A percentile compares a stretch with the other conserved stretches of the same genome.
Evolutionary conservation across 2,329 filamentous ascomycete genomes (phyloP).

Genomic region (Coniochaeta sp.): DNA sequence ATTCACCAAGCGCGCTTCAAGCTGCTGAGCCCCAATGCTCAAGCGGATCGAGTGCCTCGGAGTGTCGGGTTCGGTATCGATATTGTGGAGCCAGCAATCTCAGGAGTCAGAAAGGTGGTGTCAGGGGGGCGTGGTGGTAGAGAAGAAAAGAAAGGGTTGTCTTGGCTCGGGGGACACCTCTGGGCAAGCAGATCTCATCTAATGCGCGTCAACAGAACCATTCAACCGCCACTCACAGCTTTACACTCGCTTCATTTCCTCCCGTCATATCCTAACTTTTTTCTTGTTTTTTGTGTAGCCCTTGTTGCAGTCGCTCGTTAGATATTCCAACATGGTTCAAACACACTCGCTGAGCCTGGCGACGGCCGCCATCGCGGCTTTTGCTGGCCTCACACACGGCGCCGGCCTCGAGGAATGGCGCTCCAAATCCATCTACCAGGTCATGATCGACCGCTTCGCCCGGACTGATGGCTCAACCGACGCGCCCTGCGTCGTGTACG

Average conservation of each 20-base stretch:
- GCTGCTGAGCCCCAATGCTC: not conserved
- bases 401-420: constrained; percentile 39
- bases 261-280: not conserved
- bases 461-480: constrained; percentile 36
- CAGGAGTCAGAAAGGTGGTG: constrained; percentile 1
- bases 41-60: not conserved
- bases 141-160: not conserved
- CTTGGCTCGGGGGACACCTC: not conserved
- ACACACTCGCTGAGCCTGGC: constrained; percentile 7
- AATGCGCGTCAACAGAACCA: constrained; percentile 1
- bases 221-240: constrained; percentile 1
- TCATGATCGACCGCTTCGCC: constrained; percentile 50
- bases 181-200: not conserved
- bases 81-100: constrained; percentile 1
- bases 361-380: constrained; percentile 15
- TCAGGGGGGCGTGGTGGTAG: not conserved
- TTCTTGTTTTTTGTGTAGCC: constrained; percentile 1
- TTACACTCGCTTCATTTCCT: not conserved
- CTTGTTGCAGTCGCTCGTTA: constrained; percentile 4
- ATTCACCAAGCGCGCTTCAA: no score
- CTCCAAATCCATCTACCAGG: constrained; percentile 50
- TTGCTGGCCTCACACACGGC: constrained; percentile 31
- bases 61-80: not conserved
- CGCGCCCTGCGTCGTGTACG: constrained; percentile 32
- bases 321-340: constrained; percentile 4